Base-by-base conservation (phyloP, 2,329 filamentous ascomycete genomes). In the Nigrospora oryzae region DNA sequence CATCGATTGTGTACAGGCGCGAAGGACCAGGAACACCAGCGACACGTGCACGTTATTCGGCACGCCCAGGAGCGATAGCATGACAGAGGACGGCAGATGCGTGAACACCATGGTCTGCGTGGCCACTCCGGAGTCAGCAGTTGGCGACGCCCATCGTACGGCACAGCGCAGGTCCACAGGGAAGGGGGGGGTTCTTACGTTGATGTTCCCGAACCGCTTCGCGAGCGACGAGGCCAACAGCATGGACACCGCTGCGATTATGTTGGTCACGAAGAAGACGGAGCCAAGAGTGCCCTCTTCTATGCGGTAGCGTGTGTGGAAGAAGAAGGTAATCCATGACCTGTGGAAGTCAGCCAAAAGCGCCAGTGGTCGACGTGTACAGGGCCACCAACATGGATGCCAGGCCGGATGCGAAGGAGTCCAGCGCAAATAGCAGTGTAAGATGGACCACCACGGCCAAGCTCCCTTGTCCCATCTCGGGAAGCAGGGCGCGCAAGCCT, bases 61-160 rank as follows among this genome's bases (percentile, higher is more conserved):
- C 1, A 82, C 54, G 0, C 79, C 76, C 16, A 88, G 77, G 17
- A 86, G 61, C 12, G 76, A 68, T 2, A 87, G 71, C 51, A 81
- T 82, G 28, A 87, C 62, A 6, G 83, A 70, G 0, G 82, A 85
- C 0, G 84, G 84, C 0, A 88, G 67, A 53, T 87, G 83, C 0
- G 83, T 86, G 55, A 86, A 84, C 11, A 85, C 82, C 84, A 88
- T 88, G 1, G 83, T 86, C 69, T 80, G 49, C 1, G 14, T 6
- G 23, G 5, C 23, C 23, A 10, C 23, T 6, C 23, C 23, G 10
- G 10, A 28, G 23, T 28, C 23, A 28, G 23, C 8, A 5, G 10
- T 28, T 7, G 2, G 23, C 10, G 23, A 4, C 7, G 23, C 23
- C 23, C 23, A 28, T 10, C 2, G 23, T 28, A 7, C 23, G 5